phyloP scores from a whole-genome alignment of 768 basidiomycete species.

The Paxillus rubicundulus region DNA sequence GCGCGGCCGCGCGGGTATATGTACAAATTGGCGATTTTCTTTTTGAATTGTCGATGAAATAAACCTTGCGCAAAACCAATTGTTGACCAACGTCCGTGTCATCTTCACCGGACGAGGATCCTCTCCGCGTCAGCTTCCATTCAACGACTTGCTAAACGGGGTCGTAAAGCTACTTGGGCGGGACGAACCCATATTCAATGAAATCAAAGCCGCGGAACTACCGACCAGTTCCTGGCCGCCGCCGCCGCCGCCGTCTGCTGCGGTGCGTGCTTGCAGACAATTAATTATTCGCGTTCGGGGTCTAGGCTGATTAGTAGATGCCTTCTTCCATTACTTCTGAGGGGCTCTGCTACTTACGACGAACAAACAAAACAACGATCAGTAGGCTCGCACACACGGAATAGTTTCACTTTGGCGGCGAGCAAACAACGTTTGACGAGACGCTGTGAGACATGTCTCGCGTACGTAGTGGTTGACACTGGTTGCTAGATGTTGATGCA shows the following conservation, averaged over 20 bases:
- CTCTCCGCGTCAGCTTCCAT: conserved; percentile 15
- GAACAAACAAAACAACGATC: neutral
- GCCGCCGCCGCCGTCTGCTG: neutral
- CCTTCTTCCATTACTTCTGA: neutral
- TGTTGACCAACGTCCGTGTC: neutral
- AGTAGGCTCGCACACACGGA: neutral
- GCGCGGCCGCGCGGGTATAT: neutral
- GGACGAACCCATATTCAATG: neutral
- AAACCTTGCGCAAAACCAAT: no score
- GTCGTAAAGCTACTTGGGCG: neutral
- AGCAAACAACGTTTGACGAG: neutral
- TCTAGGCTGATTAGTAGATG: neutral
- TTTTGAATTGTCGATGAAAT: no score
- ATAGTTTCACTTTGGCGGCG: neutral
- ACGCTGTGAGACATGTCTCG: neutral
- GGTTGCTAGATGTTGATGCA: neutral
- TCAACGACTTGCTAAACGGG: neutral
- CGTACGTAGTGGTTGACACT: neutral
- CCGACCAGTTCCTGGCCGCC: neutral
- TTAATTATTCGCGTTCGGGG: neutral
- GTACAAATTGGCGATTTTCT: neutral
- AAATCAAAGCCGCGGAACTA: neutral
- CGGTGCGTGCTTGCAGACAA: neutral
- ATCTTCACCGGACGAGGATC: conserved; percentile 9
- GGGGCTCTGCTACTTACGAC: neutral